Conservation (phyloP, 2,329 filamentous ascomycete genomes). For the Microdochium bolleyi region DNA sequence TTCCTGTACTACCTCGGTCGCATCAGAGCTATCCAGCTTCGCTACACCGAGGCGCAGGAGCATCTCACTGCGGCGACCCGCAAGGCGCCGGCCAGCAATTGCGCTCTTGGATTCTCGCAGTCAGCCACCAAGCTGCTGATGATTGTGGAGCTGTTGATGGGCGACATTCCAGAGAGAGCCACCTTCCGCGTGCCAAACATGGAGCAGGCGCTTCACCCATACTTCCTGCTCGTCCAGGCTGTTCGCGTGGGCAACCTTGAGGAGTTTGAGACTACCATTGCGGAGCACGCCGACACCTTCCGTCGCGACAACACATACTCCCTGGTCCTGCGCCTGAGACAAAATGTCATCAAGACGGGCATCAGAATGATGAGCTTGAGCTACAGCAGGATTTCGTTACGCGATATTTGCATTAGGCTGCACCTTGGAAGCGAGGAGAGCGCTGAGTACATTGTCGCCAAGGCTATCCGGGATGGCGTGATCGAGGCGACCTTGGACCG, state of each 20-base stretch:
- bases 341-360: conserved; percentile 99
- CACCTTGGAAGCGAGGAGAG: conserved; percentile 94
- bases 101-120: conserved; percentile 90
- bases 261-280: conserved; percentile 83
- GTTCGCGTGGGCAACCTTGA: conserved; percentile 95
- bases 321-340: conserved; percentile 83
- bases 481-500: conserved; percentile 93
- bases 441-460: conserved; percentile 97
- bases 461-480: conserved; percentile 94
- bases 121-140: conserved; percentile 94
- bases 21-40: conserved; percentile 91
- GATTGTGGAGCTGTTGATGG: conserved; percentile 95
- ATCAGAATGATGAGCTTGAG: conserved; percentile 99
- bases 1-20: conserved; percentile 97
- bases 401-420: conserved; percentile 93
- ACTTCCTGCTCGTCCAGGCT: conserved; percentile 88
- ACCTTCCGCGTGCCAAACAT: conserved; percentile 86
- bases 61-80: conserved; percentile 88
- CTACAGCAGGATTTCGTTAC: conserved; percentile 92
- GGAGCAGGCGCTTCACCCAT: conserved; percentile 82
- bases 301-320: conserved; percentile 92
- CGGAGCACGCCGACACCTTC: conserved; percentile 75
- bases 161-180: conserved; percentile 91
- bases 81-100: conserved; percentile 85
- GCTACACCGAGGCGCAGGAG: conserved; percentile 94